phyloP scores from a whole-genome alignment of 805 yeast genomes.

The Priceomyces fermenticarens region DNA sequence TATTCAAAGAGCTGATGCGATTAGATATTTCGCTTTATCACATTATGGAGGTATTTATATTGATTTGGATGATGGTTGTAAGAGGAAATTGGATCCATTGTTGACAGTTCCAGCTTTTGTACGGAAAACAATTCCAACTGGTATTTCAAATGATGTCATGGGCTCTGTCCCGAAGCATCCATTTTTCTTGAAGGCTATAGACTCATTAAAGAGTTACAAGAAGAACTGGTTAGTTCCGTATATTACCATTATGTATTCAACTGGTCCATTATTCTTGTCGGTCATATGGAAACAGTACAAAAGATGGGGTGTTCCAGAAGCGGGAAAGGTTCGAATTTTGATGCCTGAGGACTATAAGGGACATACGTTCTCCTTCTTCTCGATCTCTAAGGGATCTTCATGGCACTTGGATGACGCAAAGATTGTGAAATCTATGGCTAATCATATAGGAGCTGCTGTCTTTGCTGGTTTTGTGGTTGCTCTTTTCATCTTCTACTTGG shows the following conservation, averaged over 20 bases:
- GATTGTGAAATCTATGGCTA: slow-evolving; percentile 67
- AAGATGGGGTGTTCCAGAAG: slow-evolving; percentile 70
- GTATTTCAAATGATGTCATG: slow-evolving; percentile 91
- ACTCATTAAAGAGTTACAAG: slow-evolving; percentile 57
- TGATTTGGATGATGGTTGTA: slow-evolving; percentile 89
- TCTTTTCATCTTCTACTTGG: slow-evolving; percentile 30
- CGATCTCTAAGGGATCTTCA: slow-evolving; percentile 77
- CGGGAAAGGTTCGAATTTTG: slow-evolving; percentile 64
- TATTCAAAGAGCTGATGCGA: slow-evolving; percentile 87
- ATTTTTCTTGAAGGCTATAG: slow-evolving; percentile 69
- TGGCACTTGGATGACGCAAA: slow-evolving; percentile 92
- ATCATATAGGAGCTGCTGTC: slow-evolving; percentile 71
- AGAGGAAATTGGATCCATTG: slow-evolving; percentile 73
- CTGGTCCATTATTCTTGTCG: slow-evolving; percentile 86
- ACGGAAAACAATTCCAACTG: slow-evolving; percentile 84
- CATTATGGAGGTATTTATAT: slow-evolving; percentile 90
- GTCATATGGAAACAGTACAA: slow-evolving; percentile 86
- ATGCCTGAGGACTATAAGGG: slow-evolving; percentile 72
- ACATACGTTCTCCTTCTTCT: slow-evolving; percentile 61
- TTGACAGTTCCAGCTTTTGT: slow-evolving; percentile 82
- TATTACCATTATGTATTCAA: slow-evolving; percentile 86
- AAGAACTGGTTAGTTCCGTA: slow-evolving; percentile 81
- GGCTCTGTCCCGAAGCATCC: slow-evolving; percentile 87
- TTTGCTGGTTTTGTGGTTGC: slow-evolving; percentile 66
- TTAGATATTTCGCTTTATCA: slow-evolving; percentile 77